Conservation (phyloP, 2,329 filamentous ascomycete genomes). For the Alternaria sp. region DNA sequence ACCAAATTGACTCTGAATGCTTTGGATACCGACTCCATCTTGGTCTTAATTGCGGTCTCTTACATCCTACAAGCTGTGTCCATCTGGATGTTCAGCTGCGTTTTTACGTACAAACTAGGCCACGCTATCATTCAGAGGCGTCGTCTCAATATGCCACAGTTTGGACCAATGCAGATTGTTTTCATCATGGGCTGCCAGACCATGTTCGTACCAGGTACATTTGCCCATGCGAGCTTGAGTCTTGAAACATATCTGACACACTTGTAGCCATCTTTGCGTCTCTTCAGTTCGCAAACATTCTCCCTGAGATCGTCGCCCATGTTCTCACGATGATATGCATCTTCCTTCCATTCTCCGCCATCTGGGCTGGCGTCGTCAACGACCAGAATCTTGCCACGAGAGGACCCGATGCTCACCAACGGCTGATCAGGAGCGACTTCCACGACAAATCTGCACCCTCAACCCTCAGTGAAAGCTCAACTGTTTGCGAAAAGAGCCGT, state of each 20-base stretch:
- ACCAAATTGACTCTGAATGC: conserved; percentile 50
- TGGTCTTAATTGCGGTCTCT: conserved; percentile 43
- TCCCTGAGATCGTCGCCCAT: conserved; percentile 64
- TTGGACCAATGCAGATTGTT: conserved; percentile 72
- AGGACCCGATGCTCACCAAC: conserved; percentile 39
- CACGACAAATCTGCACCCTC: conserved; percentile 21
- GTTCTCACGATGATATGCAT: conserved; percentile 68
- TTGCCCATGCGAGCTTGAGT: neutral
- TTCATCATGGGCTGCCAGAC: conserved; percentile 75
- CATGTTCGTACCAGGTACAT: conserved; percentile 68
- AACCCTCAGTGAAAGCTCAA: conserved; percentile 18
- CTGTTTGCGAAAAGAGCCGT: conserved; percentile 27
- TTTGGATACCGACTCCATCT: conserved; percentile 34
- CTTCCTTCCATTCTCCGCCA: conserved; percentile 71
- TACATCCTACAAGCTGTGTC: conserved; percentile 64
- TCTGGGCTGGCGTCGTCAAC: conserved; percentile 65
- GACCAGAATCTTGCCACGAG: conserved; percentile 30
- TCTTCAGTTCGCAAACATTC: conserved; percentile 61
- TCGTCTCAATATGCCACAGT: conserved; percentile 66
- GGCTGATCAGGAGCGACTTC: conserved; percentile 37
- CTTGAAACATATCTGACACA: conserved; percentile 27
- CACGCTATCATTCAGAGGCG: conserved; percentile 65
- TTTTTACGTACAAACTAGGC: conserved; percentile 70
- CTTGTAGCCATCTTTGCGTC: conserved; percentile 67
- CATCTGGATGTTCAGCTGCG: conserved; percentile 69